phyloP scores from a whole-genome alignment of 345 rosid genomes.

The Salix dunnii region DNA sequence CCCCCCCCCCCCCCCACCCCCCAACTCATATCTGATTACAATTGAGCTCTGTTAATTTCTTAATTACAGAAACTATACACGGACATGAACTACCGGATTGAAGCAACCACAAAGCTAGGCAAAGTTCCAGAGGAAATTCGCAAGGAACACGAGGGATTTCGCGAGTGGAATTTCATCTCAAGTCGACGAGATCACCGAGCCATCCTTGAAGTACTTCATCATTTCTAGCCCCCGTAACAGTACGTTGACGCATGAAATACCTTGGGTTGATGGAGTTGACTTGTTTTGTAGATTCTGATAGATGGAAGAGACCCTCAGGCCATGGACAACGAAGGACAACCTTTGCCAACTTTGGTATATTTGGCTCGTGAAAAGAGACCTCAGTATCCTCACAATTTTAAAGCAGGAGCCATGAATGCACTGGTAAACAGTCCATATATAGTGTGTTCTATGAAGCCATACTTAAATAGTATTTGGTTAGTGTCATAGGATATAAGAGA shows the following conservation, averaged over 20 bases:
- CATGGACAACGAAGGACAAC: conserved; percentile 30
- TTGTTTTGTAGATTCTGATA: conserved; percentile 6
- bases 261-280: no score
- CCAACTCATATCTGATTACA: no score
- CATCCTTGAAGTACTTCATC: conserved; percentile 27
- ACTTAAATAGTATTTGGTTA: no score
- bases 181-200: conserved; percentile 34
- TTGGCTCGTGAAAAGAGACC: conserved; percentile 48
- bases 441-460: not conserved
- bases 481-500: no score
- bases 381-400: conserved; percentile 38
- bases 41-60: no score
- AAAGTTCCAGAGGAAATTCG: conserved; percentile 21
- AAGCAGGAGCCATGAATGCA: conserved; percentile 55
- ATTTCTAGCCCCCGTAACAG: no score
- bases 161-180: conserved; percentile 25
- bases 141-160: conserved; percentile 27
- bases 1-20: no score
- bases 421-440: conserved; percentile 22
- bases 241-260: no score
- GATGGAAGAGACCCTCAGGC: conserved; percentile 27
- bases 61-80: conserved; percentile 27
- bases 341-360: conserved; percentile 42
- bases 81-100: conserved; percentile 28
- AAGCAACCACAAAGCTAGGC: conserved; percentile 24